Conservation (phyloP, 2,329 filamentous ascomycete genomes). For the Penicillium concentricum region DNA sequence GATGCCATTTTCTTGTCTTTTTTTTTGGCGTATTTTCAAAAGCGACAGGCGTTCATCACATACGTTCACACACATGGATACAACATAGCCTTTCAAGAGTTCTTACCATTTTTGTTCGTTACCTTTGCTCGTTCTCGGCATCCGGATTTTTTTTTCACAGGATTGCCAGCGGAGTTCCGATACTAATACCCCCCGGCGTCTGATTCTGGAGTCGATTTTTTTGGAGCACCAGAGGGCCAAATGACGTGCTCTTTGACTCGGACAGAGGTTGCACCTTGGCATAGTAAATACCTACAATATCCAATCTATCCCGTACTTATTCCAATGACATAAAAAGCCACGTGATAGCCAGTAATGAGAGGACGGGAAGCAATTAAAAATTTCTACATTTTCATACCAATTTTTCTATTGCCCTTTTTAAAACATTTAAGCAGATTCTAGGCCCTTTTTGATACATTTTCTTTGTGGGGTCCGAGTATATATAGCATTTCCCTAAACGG, state of each 20-base stretch:
- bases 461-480: no score
- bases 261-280: not conserved
- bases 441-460: no score
- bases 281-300: conserved; percentile 1
- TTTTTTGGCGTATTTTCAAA: conserved; percentile 6
- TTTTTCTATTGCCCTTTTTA: no score
- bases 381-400: no score
- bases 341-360: no score
- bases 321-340: no score
- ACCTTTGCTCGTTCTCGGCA: not conserved
- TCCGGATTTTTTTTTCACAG: not conserved
- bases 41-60: not conserved
- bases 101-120: not conserved
- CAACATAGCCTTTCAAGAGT: not conserved
- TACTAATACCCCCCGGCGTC: conserved; percentile 19
- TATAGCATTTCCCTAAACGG: no score
- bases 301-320: not conserved
- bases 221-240: not conserved
- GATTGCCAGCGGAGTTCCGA: conserved; percentile 1
- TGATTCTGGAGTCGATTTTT: conserved; percentile 1
- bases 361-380: no score
- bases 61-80: not conserved
- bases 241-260: not conserved
- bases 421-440: no score
- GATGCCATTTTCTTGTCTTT: not conserved